These are phyloP conservation scores for Andrographis paniculata DNA, from an alignment of 305 asterid species.

Conservation along the genomic window DNA sequence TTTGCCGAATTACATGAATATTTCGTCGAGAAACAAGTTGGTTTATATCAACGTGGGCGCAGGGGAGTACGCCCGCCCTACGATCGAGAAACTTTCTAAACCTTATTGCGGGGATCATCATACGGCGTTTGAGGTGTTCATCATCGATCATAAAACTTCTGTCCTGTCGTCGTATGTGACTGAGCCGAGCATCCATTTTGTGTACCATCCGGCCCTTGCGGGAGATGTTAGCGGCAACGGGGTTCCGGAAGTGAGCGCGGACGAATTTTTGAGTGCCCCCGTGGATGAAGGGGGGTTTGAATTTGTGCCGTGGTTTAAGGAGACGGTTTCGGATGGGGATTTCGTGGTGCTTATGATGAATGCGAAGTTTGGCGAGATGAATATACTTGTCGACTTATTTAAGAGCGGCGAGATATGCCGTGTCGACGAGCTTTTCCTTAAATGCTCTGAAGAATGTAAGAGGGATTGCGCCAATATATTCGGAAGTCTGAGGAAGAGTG, in stretches of 20 bases:
- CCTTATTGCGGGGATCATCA: slow-evolving; percentile 38
- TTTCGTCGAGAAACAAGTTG: slow-evolving; percentile 63
- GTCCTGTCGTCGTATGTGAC: slow-evolving; percentile 53
- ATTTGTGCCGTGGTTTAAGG: slow-evolving; percentile 61
- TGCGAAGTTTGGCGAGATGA: slow-evolving; percentile 36
- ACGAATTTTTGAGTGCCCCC: slow-evolving; percentile 52
- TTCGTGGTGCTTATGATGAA: slow-evolving; percentile 75
- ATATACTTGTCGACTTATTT: slow-evolving; percentile 50
- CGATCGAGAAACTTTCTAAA: slow-evolving; percentile 31
- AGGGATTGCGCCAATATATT: slow-evolving; percentile 29
- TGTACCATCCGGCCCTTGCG: slow-evolving; percentile 58
- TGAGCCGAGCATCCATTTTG: slow-evolving; percentile 56
- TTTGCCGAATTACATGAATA: slow-evolving; percentile 50
- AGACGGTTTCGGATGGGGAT: slow-evolving; percentile 47
- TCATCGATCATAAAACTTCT: slow-evolving; percentile 62
- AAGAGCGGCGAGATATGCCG: slow-evolving; percentile 56
- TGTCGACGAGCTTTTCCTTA: slow-evolving; percentile 74
- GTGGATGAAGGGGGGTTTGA: slow-evolving; percentile 58
- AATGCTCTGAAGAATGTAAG: slow-evolving; percentile 32
- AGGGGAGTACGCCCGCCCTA: slow-evolving; percentile 47
- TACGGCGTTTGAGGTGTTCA: slow-evolving; percentile 37
- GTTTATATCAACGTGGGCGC: slow-evolving; percentile 67
- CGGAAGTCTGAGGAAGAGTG: slow-evolving; percentile 49
- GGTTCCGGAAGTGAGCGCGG: slow-evolving; percentile 27
- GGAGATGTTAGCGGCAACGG: slow-evolving; percentile 20